Evolutionary conservation across 257 asterid genomes (phyloP).

Genomic region (Solanum peruvianum): DNA sequence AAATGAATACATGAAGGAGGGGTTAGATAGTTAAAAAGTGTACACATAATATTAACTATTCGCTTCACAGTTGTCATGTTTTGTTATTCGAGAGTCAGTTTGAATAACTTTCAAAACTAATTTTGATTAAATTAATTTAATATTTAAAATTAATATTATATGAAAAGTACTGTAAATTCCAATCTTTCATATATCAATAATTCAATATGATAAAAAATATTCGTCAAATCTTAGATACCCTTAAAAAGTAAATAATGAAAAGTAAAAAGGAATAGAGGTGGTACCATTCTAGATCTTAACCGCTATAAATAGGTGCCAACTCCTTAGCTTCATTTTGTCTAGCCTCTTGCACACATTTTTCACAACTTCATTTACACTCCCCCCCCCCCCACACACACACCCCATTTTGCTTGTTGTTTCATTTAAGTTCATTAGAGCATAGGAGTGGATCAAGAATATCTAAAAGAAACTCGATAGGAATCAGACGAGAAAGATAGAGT

Average conservation of each 20-base stretch:
- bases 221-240: neutral
- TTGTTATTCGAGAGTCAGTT: no score
- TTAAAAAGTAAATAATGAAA: neutral
- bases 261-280: neutral
- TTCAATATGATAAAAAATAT: neutral
- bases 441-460: neutral
- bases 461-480: neutral
- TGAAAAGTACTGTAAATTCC: accelerated
- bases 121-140: no score
- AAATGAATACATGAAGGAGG: neutral
- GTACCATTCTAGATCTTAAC: neutral
- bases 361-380: neutral
- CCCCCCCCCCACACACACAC: neutral
- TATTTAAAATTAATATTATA: neutral
- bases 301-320: neutral
- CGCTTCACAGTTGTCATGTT: neutral
- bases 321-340: neutral
- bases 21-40: neutral
- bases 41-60: neutral
- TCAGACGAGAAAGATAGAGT: neutral
- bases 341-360: neutral
- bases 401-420: neutral
- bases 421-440: neutral
- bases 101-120: no score
- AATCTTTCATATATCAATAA: no score